Evolutionary conservation across 768 basidiomycete genomes (phyloP), one percentile per base, ranked within the genome.

Genomic region (Pleurotus ostreatus): DNA sequence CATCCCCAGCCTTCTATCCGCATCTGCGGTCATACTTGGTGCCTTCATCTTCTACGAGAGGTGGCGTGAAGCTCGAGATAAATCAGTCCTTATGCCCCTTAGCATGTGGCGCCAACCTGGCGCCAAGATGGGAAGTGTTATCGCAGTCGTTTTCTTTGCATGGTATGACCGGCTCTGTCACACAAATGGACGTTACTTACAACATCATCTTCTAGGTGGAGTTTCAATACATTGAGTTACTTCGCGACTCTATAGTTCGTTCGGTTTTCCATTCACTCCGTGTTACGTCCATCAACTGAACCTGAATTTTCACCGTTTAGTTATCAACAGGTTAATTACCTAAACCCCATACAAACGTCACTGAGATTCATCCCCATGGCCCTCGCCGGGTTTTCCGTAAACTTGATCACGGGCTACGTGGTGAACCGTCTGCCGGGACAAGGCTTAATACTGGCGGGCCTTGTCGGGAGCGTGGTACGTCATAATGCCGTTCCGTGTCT

Each of bases 141-240:
- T 70, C 40, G 56, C 59, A 5, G 57, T 70, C 15, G 66, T 70
- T 20, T 70, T 72, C 61, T 69, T 71, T 46, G 66, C 63, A 12
- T 71, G 66, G 68, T 67, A 57, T 30, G 55, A 57, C 48, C 56
- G 55, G 2, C 59, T 39, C 18, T 2, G 20, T 51, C 22, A 0
- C 30, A 43, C n/a, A 22, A 34, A 23, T 13, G 16, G n/a, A 34
- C 39, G 23, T 40, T 22, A 41, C 51, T 53, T 4, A 53, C 11
- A 37, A 9, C 15, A n/a, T 9, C 15, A 23, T 5, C 4, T 13
- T 20, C 30, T 13, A 53, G 51, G 51, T 23, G 38, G 62, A 68
- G 70, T 66, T 72, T 70, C 61, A 70, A 72, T 53, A 66, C 67
- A 9, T 57, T 72, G 9, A 59, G 57, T 6, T 72, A 72, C 58